A percentile compares a stretch with the other conserved stretches of the same genome.
Conservation (phyloP, 371 early-diverging fungal genomes). For the Mucor irregularis region DNA sequence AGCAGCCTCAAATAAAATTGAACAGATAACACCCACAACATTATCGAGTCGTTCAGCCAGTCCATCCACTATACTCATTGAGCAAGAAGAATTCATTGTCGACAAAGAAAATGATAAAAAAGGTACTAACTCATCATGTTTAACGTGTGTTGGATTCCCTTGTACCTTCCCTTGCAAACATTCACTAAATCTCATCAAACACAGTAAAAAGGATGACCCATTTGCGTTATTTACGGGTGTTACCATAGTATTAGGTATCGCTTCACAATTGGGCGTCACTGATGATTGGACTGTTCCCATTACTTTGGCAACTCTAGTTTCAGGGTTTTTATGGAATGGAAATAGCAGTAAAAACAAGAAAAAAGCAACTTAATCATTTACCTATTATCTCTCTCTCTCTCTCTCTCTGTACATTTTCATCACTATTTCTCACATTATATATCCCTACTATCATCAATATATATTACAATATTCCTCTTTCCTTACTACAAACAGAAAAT, state of each 20-base stretch:
- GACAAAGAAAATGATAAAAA: conserved; percentile 12
- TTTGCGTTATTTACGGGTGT: conserved; percentile 37
- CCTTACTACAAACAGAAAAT: background rate
- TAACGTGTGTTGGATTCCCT: conserved; percentile 22
- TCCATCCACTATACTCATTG: background rate
- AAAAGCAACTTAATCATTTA: no score
- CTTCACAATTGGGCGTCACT: conserved; percentile 41
- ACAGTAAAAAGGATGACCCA: conserved; percentile 33
- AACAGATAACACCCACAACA: background rate
- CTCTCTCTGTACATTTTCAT: no score
- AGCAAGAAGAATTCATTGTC: background rate
- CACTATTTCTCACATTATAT: background rate
- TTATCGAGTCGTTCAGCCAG: background rate
- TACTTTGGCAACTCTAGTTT: conserved; percentile 43
- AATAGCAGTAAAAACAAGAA: conserved; percentile 12
- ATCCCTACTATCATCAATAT: background rate
- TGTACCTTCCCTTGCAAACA: conserved; percentile 20
- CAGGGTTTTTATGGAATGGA: conserved; percentile 45
- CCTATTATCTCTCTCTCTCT: no score
- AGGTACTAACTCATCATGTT: conserved; percentile 14
- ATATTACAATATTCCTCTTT: no score
- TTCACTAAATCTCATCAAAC: conserved; percentile 18
- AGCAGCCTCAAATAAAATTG: no score
- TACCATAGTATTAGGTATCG: conserved; percentile 37
- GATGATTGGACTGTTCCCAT: conserved; percentile 57